Conservation (phyloP, 495 filamentous ascomycete genomes). For the Oleoguttula mirabilis region DNA sequence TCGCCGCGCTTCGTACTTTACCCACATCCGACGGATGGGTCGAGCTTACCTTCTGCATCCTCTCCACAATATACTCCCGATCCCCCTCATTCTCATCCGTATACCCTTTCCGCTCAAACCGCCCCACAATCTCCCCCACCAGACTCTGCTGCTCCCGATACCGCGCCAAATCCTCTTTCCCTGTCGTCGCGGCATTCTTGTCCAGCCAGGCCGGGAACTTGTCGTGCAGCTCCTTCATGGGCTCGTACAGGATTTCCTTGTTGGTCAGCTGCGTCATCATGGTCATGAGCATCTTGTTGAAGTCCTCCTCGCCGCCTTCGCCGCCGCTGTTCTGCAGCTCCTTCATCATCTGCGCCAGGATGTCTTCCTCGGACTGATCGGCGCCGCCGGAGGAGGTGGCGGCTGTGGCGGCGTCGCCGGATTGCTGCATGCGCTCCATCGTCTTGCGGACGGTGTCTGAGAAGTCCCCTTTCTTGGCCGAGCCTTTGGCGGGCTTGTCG, state of each 20-base stretch:
- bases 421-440: conserved; percentile 87
- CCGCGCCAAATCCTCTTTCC: conserved; percentile 57
- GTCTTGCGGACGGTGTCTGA: conserved; percentile 82
- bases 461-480: conserved; percentile 50
- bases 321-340: conserved; percentile 57
- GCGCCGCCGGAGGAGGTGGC: conserved; percentile 56
- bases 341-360: conserved; percentile 75
- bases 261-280: conserved; percentile 99
- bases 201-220: conserved; percentile 85
- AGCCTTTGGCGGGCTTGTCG: background rate
- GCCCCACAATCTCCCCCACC: conserved; percentile 76
- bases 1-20: conserved; percentile 7
- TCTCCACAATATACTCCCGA: conserved; percentile 85
- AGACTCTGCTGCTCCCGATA: conserved; percentile 72
- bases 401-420: conserved; percentile 66
- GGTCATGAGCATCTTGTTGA: conserved; percentile 81
- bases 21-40: background rate
- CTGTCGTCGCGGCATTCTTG: conserved; percentile 53
- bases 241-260: conserved; percentile 95
- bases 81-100: conserved; percentile 68
- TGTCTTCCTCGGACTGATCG: conserved; percentile 46
- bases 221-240: conserved; percentile 89
- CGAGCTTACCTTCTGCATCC: conserved; percentile 81
- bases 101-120: conserved; percentile 71
- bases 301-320: conserved; percentile 62